Evolutionary conservation across 768 basidiomycete species (phyloP).

Genomic region (Nidularia pulvinata): DNA sequence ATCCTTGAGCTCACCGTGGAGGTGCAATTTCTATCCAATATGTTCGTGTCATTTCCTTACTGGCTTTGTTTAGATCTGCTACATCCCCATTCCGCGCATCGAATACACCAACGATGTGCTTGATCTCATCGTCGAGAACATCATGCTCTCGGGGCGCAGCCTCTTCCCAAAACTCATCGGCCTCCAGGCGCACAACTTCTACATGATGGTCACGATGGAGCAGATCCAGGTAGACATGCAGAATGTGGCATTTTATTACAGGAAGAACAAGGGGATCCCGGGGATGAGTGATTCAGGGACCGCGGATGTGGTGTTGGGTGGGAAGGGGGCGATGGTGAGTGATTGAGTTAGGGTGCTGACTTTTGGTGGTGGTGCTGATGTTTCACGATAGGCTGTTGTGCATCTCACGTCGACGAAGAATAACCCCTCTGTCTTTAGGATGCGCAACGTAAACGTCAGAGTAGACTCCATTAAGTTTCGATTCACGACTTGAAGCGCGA

Average conservation of each 20-base stretch:
- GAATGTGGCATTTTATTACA: slow-evolving; percentile 91
- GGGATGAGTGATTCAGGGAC: slow-evolving; percentile 82
- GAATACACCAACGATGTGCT: slow-evolving; percentile 2
- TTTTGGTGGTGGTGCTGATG: too few species aligned
- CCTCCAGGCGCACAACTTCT: slow-evolving; percentile 76
- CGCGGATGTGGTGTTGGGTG: slow-evolving; percentile 85
- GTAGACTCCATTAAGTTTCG: slow-evolving; percentile 87
- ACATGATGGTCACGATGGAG: slow-evolving; percentile 70
- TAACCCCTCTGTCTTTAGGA: slow-evolving; percentile 68
- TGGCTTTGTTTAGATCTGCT: slow-evolving; percentile 48
- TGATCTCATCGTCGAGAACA: slow-evolving; percentile 38
- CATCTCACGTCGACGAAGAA: slow-evolving; percentile 59
- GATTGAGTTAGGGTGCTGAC: too few species aligned
- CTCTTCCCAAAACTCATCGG: slow-evolving; percentile 74
- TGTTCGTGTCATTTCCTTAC: too few species aligned
- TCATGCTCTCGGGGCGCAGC: slow-evolving; percentile 63
- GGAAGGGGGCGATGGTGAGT: slow-evolving; percentile 46
- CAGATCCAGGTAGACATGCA: slow-evolving; percentile 96
- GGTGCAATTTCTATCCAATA: too few species aligned
- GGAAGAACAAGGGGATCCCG: slow-evolving; percentile 81
- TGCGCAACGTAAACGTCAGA: slow-evolving; percentile 74
- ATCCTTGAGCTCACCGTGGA: slow-evolving; percentile 72
- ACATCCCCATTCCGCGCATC: slow-evolving; percentile 21
- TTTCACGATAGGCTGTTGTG: slow-evolving; percentile 44
- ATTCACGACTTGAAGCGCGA: slow-evolving; percentile 94